phyloP scores from a whole-genome alignment of 768 basidiomycete species.

The Trametes meyenii region DNA sequence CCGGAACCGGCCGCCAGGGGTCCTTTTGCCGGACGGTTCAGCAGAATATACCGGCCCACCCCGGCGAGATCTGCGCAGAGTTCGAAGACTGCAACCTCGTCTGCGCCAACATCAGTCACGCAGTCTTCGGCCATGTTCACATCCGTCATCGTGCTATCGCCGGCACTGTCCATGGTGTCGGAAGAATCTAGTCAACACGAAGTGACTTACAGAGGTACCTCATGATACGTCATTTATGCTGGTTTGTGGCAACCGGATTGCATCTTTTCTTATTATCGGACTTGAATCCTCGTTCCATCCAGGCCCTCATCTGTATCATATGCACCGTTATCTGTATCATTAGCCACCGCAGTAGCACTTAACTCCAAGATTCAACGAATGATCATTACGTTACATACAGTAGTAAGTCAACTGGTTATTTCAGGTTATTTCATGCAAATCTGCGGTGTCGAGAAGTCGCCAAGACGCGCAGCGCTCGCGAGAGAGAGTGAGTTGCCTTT shows the following conservation, averaged over 20 bases:
- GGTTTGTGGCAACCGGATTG: too few species aligned
- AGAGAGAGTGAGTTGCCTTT: not conserved
- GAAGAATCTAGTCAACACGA: slow-evolving; percentile 15
- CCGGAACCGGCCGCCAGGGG: not conserved
- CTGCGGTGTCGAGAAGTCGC: too few species aligned
- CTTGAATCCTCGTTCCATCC: not conserved
- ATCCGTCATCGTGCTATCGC: slow-evolving; percentile 25
- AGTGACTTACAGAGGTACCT: not conserved
- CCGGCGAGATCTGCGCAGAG: slow-evolving; percentile 18
- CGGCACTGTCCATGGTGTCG: slow-evolving; percentile 25
- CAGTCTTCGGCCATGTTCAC: slow-evolving; percentile 25
- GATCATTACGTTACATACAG: too few species aligned
- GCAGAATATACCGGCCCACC: slow-evolving; percentile 19
- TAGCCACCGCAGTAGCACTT: not conserved
- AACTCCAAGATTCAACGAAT: too few species aligned
- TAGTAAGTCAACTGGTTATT: too few species aligned
- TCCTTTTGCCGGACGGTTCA: not conserved
- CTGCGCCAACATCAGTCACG: slow-evolving; percentile 21
- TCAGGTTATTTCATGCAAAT: too few species aligned
- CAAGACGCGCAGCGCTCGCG: not conserved
- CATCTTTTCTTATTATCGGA: too few species aligned
- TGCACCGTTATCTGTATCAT: not conserved
- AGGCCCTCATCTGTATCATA: too few species aligned
- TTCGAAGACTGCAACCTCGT: slow-evolving; percentile 23
- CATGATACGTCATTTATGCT: not conserved